phyloP scores from a whole-genome alignment of 2,329 filamentous ascomycete species.

The Fusarium tuaranense region DNA sequence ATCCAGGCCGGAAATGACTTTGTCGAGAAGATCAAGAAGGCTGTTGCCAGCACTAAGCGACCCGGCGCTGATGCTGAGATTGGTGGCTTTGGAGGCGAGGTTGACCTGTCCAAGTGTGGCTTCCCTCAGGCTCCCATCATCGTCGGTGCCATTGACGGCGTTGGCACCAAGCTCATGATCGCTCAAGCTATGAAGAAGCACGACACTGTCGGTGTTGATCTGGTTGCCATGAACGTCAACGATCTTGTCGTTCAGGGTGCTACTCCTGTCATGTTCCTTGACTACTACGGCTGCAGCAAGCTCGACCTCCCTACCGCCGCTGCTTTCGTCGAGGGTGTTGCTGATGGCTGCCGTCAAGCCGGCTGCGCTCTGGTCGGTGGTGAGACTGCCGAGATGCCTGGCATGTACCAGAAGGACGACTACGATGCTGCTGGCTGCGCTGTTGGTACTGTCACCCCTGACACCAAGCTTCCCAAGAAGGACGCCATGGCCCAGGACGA shows the following conservation, averaged over 20 bases:
- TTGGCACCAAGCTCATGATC: slow-evolving; percentile 97
- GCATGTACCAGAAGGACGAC: slow-evolving; percentile 88
- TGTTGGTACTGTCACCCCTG: slow-evolving; percentile 81
- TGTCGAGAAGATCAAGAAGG: slow-evolving; percentile 90
- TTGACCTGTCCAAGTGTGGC: slow-evolving; percentile 74
- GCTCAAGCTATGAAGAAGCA: slow-evolving; percentile 91
- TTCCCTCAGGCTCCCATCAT: slow-evolving; percentile 82
- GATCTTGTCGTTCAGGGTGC: slow-evolving; percentile 97
- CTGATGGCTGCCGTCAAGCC: slow-evolving; percentile 85
- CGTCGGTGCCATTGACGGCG: slow-evolving; percentile 95
- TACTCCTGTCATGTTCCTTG: slow-evolving; percentile 94
- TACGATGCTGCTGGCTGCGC: slow-evolving; percentile 95
- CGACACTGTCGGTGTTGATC: slow-evolving; percentile 93
- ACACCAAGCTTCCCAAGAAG: slow-evolving; percentile 79
- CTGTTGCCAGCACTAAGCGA: slow-evolving; percentile 85
- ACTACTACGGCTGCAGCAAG: slow-evolving; percentile 96
- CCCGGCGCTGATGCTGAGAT: slow-evolving; percentile 93
- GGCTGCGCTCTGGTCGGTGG: slow-evolving; percentile 94
- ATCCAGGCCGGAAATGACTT: slow-evolving; percentile 95
- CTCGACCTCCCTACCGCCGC: slow-evolving; percentile 82
- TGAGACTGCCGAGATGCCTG: slow-evolving; percentile 98
- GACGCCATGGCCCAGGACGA: slow-evolving; percentile 84
- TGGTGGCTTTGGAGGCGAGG: slow-evolving; percentile 87
- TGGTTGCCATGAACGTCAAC: slow-evolving; percentile 99
- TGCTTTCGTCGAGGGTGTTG: slow-evolving; percentile 91